These are phyloP conservation scores for Backusella australiensis DNA, from an alignment of 192 early-diverging fungal genomes.

Conservation along the genomic window DNA sequence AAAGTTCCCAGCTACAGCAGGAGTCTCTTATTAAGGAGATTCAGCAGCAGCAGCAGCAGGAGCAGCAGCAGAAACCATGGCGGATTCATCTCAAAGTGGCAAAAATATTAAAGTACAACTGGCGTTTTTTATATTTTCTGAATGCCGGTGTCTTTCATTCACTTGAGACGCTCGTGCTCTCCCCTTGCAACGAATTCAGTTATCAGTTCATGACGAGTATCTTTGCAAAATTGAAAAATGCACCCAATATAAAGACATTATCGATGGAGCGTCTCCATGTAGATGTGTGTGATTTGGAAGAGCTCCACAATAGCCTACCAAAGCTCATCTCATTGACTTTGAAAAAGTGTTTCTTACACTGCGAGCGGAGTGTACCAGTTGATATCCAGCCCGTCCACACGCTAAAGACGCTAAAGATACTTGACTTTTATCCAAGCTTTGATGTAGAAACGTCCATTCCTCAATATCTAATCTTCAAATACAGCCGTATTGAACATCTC, in stretches of 20 bases:
- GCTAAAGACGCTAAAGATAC: not conserved
- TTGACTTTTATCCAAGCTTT: not conserved
- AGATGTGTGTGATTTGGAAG: not conserved
- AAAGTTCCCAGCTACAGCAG: not conserved
- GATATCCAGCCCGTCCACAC: not conserved
- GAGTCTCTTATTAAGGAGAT: not conserved
- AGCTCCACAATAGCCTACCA: not conserved
- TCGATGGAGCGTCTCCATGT: not conserved
- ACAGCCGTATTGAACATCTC: not conserved
- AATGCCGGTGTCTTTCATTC: not conserved
- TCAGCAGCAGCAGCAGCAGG: not conserved
- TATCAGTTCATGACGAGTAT: not conserved
- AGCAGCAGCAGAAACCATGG: not conserved
- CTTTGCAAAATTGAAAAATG: not conserved
- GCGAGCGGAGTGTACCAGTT: not conserved
- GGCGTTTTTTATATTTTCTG: not conserved
- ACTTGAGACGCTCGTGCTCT: not conserved
- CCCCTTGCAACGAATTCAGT: not conserved
- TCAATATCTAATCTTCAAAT: not conserved
- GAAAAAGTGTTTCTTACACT: slow-evolving; percentile 4
- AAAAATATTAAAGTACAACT: not conserved
- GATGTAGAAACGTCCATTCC: not conserved
- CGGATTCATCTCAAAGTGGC: not conserved
- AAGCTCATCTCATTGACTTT: not conserved
- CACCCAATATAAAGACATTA: not conserved